Conservation (phyloP, 805 yeast genomes). For the Saccharomyces paradoxus region DNA sequence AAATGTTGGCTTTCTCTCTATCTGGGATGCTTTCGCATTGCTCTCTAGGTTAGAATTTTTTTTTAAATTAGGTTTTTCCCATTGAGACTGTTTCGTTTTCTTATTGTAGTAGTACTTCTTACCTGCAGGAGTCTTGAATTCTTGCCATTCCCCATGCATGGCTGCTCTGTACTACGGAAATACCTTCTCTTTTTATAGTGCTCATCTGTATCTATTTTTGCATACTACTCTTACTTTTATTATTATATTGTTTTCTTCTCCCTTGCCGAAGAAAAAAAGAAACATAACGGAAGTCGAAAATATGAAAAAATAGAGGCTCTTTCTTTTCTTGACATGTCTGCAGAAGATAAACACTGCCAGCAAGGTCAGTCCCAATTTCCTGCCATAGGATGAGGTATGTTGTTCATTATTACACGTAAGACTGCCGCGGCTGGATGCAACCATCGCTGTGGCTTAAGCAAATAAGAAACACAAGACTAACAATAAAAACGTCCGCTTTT, state of each 20-base stretch:
- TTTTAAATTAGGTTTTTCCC: conserved; percentile 27
- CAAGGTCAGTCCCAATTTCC: neutral
- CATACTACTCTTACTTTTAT: neutral
- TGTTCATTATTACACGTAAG: neutral
- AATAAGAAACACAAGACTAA: neutral
- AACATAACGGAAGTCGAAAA: neutral
- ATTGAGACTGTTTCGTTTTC: conserved; percentile 33
- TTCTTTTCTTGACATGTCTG: neutral
- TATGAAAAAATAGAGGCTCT: neutral
- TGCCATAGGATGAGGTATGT: neutral
- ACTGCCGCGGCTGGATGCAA: neutral
- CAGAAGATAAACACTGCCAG: neutral
- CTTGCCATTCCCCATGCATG: conserved; percentile 28
- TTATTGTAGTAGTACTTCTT: conserved; percentile 33
- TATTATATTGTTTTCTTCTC: neutral
- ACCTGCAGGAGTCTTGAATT: conserved; percentile 34
- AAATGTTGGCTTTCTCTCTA: conserved; percentile 9
- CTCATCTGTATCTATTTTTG: neutral
- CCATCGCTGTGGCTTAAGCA: neutral
- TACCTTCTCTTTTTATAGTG: neutral
- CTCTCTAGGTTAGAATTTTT: neutral
- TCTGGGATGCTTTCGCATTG: neutral
- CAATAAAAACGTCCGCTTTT: neutral
- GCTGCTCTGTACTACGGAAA: neutral
- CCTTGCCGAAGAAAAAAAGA: neutral